Base-by-base conservation (phyloP, 2,329 filamentous ascomycete genomes). In the Colletotrichum lini region DNA sequence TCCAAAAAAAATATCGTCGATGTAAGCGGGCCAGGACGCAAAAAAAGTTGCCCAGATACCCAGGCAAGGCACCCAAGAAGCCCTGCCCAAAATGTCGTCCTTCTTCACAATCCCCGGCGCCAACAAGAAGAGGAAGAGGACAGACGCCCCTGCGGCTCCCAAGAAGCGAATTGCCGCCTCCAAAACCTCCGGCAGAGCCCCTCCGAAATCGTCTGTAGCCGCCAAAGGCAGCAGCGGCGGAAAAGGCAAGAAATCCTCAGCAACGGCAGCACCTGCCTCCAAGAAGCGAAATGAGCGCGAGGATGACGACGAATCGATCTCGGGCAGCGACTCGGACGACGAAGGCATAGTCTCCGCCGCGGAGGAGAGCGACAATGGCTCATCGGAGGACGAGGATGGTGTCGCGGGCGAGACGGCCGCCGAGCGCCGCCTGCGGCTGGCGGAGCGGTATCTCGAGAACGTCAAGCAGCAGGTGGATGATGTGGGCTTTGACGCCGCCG, bases 381-480 rank as follows among this genome's bases (percentile, higher is more conserved):
- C 89, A 35, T 87, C 87, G 1, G 93, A 92, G n/a, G 90, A 90
- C 72, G 68, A 38, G 35, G 35, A 71, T 40, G 70, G 38, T 10
- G 44, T 23, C n/a, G 93, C 94, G 73, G 90, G 90, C 74, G 96
- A 98, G 84, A 98, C 96, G 26, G 95, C 93, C 1, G 95, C 94
- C 45, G 95, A 98, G 79, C 92, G 94, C 81, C 89, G 96, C 76
- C 83, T 98, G 77, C 91, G 94, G 74, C 88, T 99, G 38, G 96
- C 96, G 40, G 94, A 98, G 83, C 91, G 94, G 77, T 98, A 99
- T 80, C 88, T 99, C 65, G 93, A 98, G 65, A 98, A 97, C 79
- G 91, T 98, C 73, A 91, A 93, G 77, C 89, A 93, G 77, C 93
- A 98, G 75, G 91, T 94, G 69, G 92, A 97, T 76, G 93, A 94